These are phyloP conservation scores for Quercus suber DNA, from an alignment of 306 rosid genomes.

Conservation along the genomic window DNA sequence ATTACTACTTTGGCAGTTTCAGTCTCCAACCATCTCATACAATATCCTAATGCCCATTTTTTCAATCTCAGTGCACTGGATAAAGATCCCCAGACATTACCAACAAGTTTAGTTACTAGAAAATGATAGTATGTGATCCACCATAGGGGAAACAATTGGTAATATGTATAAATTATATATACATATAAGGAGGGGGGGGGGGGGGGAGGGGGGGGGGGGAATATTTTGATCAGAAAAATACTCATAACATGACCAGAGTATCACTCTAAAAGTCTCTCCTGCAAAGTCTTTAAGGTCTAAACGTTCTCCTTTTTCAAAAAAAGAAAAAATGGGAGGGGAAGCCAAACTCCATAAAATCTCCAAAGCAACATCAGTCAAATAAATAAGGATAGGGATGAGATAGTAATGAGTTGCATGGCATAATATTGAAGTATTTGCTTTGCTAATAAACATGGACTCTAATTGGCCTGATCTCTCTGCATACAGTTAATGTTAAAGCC, in stretches of 20 bases:
- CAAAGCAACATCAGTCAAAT: not conserved
- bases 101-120: not conserved
- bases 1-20: not conserved
- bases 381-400: not conserved
- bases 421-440: not conserved
- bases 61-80: not conserved
- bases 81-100: not conserved
- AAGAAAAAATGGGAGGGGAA: not conserved
- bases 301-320: not conserved
- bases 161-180: not conserved
- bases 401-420: not conserved
- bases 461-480: not conserved
- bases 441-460: not conserved
- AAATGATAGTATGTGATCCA: not conserved
- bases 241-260: not conserved
- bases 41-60: not conserved
- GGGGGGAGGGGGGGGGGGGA: fast-evolving
- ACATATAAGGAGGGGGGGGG: not conserved
- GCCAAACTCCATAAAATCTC: not conserved
- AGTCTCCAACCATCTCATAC: not conserved
- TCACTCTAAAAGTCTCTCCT: not conserved
- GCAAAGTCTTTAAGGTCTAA: not conserved
- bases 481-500: not conserved
- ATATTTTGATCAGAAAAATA: not conserved
- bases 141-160: not conserved